phyloP scores from a whole-genome alignment of 2,329 filamentous ascomycete genomes.

The Aspergillus sp. region DNA sequence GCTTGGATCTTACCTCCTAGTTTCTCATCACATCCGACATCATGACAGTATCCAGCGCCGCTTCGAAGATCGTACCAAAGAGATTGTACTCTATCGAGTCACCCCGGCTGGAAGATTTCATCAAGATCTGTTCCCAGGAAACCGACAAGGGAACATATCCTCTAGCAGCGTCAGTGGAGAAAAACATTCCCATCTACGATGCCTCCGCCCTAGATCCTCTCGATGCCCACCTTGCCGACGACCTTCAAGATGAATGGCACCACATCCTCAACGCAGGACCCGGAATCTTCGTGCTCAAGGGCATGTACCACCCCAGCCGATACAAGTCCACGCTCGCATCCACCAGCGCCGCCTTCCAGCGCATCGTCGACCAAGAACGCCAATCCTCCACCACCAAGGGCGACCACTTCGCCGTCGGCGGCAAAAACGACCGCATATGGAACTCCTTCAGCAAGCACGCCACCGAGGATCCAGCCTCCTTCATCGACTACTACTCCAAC shows the following conservation, averaged over 20 bases:
- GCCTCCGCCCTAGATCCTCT: constrained; percentile 39
- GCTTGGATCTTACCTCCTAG: background rate
- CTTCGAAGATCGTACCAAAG: background rate
- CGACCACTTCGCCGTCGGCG: constrained; percentile 60
- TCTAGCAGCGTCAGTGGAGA: constrained; percentile 44
- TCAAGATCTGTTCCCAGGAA: constrained; percentile 45
- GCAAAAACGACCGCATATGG: constrained; percentile 63
- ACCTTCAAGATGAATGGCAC: constrained; percentile 62
- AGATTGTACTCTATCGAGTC: constrained; percentile 24
- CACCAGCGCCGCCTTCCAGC: constrained; percentile 50
- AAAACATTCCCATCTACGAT: constrained; percentile 59
- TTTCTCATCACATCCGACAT: background rate
- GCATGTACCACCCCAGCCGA: constrained; percentile 47
- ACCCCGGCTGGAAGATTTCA: constrained; percentile 42
- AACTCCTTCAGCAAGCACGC: constrained; percentile 65
- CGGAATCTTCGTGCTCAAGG: constrained; percentile 59
- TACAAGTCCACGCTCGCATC: constrained; percentile 40
- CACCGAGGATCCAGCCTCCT: constrained; percentile 51
- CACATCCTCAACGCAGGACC: constrained; percentile 57
- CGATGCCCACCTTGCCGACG: constrained; percentile 27
- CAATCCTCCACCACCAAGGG: constrained; percentile 43
- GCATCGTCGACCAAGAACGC: constrained; percentile 51
- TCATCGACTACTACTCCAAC: constrained; percentile 60
- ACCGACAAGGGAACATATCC: constrained; percentile 46
- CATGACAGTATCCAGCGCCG: constrained; percentile 2